Percentiles rank a stretch among this genome's conserved stretches.
These are phyloP conservation scores for Heliamphora pulchella DNA, from an alignment of 179 eudicot species.

Conservation along the genomic window DNA sequence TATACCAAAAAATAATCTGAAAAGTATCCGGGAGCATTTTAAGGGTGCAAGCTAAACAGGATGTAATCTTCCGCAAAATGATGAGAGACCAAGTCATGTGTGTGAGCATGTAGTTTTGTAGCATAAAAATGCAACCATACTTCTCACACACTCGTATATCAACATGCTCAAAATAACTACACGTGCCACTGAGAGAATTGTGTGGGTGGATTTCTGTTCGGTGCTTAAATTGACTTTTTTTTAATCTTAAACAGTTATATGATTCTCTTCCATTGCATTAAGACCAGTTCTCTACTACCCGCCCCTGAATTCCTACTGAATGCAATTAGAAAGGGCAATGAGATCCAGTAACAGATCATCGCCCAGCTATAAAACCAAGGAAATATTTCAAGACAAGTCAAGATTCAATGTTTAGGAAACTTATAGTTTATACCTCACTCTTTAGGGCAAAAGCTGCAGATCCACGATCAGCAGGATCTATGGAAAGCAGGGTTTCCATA, in stretches of 20 bases:
- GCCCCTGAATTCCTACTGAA: background rate
- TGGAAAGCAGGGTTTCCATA: constrained; percentile 60
- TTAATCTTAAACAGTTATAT: background rate
- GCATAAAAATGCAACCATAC: background rate
- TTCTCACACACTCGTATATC: background rate
- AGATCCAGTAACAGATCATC: background rate
- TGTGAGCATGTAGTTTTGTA: background rate
- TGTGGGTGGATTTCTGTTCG: background rate
- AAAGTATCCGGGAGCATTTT: background rate
- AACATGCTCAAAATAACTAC: background rate
- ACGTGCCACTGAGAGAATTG: background rate
- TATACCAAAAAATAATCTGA: background rate
- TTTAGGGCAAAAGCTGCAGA: constrained; percentile 65
- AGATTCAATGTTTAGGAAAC: constrained; percentile 1
- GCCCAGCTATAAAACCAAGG: background rate
- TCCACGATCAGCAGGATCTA: constrained; percentile 79
- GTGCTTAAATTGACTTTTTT: background rate
- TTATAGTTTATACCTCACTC: constrained; percentile 48
- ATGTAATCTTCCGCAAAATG: background rate
- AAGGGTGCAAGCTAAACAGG: background rate
- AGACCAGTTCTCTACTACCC: background rate
- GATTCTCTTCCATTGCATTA: background rate
- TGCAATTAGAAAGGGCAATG: background rate
- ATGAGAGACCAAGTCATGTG: background rate
- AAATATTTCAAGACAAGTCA: background rate